Percentiles rank a stretch among this genome's conserved stretches.
These are phyloP conservation scores for Fusarium anguioides DNA, from an alignment of 2,329 filamentous ascomycete species.

Conservation along the genomic window DNA sequence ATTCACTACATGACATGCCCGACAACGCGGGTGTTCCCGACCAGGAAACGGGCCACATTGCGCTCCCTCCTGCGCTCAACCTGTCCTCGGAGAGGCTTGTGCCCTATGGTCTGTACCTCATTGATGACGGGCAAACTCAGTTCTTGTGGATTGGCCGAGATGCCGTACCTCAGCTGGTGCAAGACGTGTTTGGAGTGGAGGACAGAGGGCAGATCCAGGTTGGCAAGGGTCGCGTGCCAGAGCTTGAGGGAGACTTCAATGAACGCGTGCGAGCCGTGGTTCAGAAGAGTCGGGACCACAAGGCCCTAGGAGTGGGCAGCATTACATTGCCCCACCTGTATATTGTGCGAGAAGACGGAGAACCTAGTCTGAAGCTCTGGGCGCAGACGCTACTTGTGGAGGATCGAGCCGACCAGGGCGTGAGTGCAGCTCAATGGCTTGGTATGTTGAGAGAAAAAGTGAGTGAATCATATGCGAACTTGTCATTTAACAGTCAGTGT, in stretches of 20 bases:
- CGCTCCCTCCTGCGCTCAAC: conserved; percentile 85
- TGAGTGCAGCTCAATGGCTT: conserved; percentile 94
- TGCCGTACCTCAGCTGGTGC: conserved; percentile 86
- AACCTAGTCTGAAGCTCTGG: conserved; percentile 95
- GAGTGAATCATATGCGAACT: conserved; percentile 30
- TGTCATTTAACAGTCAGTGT: background rate
- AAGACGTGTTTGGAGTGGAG: conserved; percentile 89
- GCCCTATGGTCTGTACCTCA: conserved; percentile 91
- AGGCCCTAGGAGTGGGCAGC: conserved; percentile 87
- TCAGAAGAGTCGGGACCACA: conserved; percentile 91
- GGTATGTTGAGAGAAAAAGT: conserved; percentile 95
- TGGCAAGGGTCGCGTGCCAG: conserved; percentile 87
- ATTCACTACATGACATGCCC: conserved; percentile 95
- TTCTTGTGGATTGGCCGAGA: conserved; percentile 97
- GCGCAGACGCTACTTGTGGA: conserved; percentile 96
- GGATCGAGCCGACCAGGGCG: conserved; percentile 91
- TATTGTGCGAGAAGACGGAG: conserved; percentile 92
- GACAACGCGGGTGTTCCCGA: conserved; percentile 90
- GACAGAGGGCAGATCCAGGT: conserved; percentile 88
- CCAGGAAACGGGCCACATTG: conserved; percentile 85
- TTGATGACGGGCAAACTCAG: conserved; percentile 97
- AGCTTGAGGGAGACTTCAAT: conserved; percentile 95
- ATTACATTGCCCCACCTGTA: conserved; percentile 95
- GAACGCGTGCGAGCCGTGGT: conserved; percentile 91
- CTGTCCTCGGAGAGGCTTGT: conserved; percentile 89